Percentiles rank a stretch among this genome's conserved stretches.
Conservation (phyloP, 495 filamentous ascomycete genomes). For the Cudoniella acicularis region DNA sequence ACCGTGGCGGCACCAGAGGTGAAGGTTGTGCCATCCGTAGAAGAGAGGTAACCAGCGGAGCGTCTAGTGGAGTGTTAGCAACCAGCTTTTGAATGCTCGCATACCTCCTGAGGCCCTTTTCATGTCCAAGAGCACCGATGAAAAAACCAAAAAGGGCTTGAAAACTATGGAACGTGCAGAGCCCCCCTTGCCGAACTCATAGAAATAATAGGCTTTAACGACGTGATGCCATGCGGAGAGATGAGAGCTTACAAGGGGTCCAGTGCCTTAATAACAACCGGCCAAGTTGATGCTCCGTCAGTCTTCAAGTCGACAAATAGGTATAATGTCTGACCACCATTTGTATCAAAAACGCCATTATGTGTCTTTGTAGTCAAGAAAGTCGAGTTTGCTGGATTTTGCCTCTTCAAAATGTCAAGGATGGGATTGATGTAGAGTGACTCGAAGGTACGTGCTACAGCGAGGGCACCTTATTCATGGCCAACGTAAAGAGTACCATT, state of each 20-base stretch:
- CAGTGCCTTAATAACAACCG: conserved; percentile 56
- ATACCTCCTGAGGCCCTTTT: too few relatives aligned
- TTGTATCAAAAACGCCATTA: conserved; percentile 59
- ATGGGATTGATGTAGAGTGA: conserved; percentile 64
- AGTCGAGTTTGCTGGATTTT: conserved; percentile 39
- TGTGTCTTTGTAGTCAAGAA: conserved; percentile 33
- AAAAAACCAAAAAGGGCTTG: too few relatives aligned
- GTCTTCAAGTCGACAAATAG: conserved; percentile 73
- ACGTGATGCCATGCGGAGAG: too few relatives aligned
- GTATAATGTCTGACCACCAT: conserved; percentile 47
- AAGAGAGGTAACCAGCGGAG: conserved; percentile 36
- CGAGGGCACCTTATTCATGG: conserved; percentile 46
- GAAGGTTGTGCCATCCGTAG: conserved; percentile 34
- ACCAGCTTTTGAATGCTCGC: too few relatives aligned
- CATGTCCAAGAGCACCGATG: too few relatives aligned
- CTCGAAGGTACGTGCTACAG: conserved; percentile 51
- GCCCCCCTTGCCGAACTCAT: too few relatives aligned
- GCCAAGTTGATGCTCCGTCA: conserved; percentile 42
- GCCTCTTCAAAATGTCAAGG: conserved; percentile 46
- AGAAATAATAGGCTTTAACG: too few relatives aligned
- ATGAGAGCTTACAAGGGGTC: conserved; percentile 61
- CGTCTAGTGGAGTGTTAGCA: conserved; percentile 24
- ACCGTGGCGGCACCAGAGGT: conserved; percentile 62
- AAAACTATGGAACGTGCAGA: too few relatives aligned
- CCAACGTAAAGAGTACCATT: conserved; percentile 61